Evolutionary conservation across 2,329 filamentous ascomycete species (phyloP).

Genomic region (Simplicillium sp.): DNA sequence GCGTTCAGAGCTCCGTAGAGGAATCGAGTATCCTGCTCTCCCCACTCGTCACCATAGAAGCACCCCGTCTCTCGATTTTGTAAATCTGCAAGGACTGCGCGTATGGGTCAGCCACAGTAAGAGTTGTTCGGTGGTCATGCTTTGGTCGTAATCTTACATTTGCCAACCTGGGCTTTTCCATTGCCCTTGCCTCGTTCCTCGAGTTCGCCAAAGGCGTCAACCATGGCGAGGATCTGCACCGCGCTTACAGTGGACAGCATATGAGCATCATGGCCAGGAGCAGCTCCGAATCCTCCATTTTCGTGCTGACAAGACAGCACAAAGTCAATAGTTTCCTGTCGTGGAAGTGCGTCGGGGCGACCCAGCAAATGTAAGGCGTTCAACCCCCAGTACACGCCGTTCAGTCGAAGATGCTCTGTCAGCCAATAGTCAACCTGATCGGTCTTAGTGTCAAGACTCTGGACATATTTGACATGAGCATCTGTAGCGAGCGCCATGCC

Average conservation of each 20-base stretch:
- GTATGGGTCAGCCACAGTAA: constrained; percentile 11
- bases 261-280: constrained; percentile 89
- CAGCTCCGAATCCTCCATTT: constrained; percentile 85
- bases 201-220: constrained; percentile 77
- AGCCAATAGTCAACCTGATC: constrained; percentile 97
- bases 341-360: constrained; percentile 71
- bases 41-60: constrained; percentile 93
- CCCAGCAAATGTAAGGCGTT: constrained; percentile 79
- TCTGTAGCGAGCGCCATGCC: constrained; percentile 38
- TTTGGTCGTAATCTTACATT: constrained; percentile 52
- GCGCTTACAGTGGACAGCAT: constrained; percentile 94
- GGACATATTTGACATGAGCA: constrained; percentile 82
- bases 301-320: constrained; percentile 91
- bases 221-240: constrained; percentile 81
- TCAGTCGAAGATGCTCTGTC: constrained; percentile 91
- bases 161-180: constrained; percentile 59
- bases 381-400: constrained; percentile 94
- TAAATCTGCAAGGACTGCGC: constrained; percentile 63
- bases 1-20: constrained; percentile 85
- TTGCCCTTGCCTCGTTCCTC: constrained; percentile 57
- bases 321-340: constrained; percentile 76
- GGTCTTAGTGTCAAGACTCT: constrained; percentile 81
- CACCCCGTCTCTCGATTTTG: constrained; percentile 77
- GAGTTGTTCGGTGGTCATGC: constrained; percentile 2
- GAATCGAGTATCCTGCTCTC: constrained; percentile 91